Evolutionary conservation across 192 early-diverging fungal genomes (phyloP).

Genomic region (Podila horticola): DNA sequence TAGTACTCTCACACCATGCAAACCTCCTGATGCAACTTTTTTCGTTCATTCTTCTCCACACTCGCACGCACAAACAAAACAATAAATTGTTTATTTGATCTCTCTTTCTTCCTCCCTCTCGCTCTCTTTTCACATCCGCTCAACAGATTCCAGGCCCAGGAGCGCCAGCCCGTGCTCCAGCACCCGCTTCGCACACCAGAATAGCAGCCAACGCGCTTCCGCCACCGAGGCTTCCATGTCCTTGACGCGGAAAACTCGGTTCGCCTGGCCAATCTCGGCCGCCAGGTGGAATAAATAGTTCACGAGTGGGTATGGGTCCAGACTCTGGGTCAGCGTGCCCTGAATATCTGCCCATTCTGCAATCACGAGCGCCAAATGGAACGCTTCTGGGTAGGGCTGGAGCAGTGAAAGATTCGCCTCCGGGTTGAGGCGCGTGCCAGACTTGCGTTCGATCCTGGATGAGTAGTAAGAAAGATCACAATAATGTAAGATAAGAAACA

Average conservation of each 20-base stretch:
- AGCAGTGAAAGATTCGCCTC: constrained; percentile 70
- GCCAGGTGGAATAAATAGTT: constrained; percentile 80
- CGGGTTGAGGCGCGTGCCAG: constrained; percentile 52
- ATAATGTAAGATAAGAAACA: constrained; percentile 13
- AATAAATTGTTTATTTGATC: too few species aligned
- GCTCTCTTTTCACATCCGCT: constrained; percentile 77
- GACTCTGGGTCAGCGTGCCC: constrained; percentile 50
- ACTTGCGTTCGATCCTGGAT: constrained; percentile 78
- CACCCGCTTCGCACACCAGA: constrained; percentile 78
- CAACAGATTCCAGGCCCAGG: constrained; percentile 79
- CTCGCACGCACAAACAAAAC: too few species aligned
- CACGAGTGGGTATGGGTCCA: constrained; percentile 83
- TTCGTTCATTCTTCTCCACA: too few species aligned
- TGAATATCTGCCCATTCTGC: constrained; percentile 84
- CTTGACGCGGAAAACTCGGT: constrained; percentile 72
- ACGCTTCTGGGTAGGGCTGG: constrained; percentile 67
- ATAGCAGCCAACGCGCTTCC: constrained; percentile 82
- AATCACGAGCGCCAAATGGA: constrained; percentile 74
- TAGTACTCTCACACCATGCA: too few species aligned
- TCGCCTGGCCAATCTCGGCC: constrained; percentile 73
- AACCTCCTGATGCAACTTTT: too few species aligned
- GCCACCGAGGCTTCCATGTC: constrained; percentile 71
- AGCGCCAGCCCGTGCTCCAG: constrained; percentile 80
- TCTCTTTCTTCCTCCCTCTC: too few species aligned
- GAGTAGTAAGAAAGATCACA: neutral